Conservation (phyloP, 2,329 filamentous ascomycete species). For the Ceratocystiopsis minuta region DNA sequence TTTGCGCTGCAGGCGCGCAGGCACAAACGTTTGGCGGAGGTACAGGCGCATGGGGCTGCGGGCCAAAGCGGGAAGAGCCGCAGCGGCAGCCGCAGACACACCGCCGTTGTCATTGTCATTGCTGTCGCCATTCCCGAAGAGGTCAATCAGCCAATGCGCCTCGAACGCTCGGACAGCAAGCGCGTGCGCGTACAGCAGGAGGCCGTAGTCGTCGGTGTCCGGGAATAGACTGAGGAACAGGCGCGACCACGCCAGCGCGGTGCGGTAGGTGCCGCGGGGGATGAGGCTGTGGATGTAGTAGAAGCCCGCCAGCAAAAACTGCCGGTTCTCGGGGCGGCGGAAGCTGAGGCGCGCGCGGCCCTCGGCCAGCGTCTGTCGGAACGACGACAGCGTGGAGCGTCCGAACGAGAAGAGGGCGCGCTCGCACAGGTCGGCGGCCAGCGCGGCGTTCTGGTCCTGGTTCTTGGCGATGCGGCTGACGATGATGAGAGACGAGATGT, state of each 20-base stretch:
- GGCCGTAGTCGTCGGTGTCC: slow-evolving; percentile 57
- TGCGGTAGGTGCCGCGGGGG: slow-evolving; percentile 84
- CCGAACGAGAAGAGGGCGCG: slow-evolving; percentile 86
- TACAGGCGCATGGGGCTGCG: slow-evolving; percentile 31
- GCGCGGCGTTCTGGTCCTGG: slow-evolving; percentile 67
- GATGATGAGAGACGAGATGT: slow-evolving; percentile 84
- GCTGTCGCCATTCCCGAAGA: slow-evolving; percentile 28
- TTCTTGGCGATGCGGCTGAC: slow-evolving; percentile 78
- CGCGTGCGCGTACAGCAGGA: slow-evolving; percentile 65
- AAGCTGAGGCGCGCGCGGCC: slow-evolving; percentile 74
- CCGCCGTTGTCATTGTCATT: slow-evolving; percentile 6
- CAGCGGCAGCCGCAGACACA: no score
- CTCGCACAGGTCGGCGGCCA: slow-evolving; percentile 75
- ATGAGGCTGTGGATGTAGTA: slow-evolving; percentile 74
- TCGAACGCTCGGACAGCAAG: slow-evolving; percentile 69
- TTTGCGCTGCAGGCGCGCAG: slow-evolving; percentile 57
- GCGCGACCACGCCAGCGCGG: slow-evolving; percentile 86
- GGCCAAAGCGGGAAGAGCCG: not conserved
- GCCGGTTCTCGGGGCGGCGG: slow-evolving; percentile 65
- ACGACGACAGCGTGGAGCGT: slow-evolving; percentile 69
- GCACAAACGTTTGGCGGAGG: slow-evolving; percentile 54
- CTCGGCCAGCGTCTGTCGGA: slow-evolving; percentile 54
- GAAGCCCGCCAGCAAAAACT: slow-evolving; percentile 81
- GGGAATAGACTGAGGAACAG: slow-evolving; percentile 59
- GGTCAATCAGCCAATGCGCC: slow-evolving; percentile 54